Evolutionary conservation across 352 stramenopile genomes (phyloP).

Genomic region (Pythium phragmiticola): DNA sequence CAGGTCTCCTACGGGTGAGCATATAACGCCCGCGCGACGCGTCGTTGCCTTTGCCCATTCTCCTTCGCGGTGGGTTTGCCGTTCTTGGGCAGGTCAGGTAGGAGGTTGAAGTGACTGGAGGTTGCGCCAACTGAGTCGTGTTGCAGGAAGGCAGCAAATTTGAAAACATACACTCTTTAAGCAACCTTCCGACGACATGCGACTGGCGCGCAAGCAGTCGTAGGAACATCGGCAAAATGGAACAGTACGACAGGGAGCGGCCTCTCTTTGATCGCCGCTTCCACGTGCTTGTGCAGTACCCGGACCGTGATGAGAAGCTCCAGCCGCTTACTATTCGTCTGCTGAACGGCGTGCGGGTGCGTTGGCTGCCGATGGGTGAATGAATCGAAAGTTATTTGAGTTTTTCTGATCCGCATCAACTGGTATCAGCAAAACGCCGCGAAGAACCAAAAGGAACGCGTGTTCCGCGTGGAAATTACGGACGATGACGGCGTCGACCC

Average conservation of each 20-base stretch:
- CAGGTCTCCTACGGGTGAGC: background rate
- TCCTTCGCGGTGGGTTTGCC: conserved; percentile 1
- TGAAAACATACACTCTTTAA: conserved; percentile 16
- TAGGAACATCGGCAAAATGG: conserved; percentile 38
- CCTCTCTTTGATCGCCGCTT: conserved; percentile 85
- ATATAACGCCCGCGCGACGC: background rate
- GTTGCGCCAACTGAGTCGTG: conserved; percentile 7
- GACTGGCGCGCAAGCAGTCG: conserved; percentile 19
- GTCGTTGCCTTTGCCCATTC: background rate
- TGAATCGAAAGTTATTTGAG: background rate
- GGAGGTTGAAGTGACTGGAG: no score
- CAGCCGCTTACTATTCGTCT: conserved; percentile 73
- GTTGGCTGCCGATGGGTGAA: background rate
- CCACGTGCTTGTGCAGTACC: conserved; percentile 80
- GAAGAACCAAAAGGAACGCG: conserved; percentile 83
- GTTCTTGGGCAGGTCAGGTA: background rate
- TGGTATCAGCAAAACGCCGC: conserved; percentile 57
- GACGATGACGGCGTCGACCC: conserved; percentile 90
- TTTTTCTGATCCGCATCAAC: background rate
- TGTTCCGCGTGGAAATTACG: conserved; percentile 93
- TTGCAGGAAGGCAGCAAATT: conserved; percentile 16
- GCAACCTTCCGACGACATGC: conserved; percentile 20
- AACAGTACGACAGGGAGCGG: conserved; percentile 73
- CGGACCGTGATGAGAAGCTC: conserved; percentile 79
- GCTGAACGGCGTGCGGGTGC: conserved; percentile 70